Conservation (phyloP, 2,329 filamentous ascomycete species). For the Cercospora berteroae region DNA sequence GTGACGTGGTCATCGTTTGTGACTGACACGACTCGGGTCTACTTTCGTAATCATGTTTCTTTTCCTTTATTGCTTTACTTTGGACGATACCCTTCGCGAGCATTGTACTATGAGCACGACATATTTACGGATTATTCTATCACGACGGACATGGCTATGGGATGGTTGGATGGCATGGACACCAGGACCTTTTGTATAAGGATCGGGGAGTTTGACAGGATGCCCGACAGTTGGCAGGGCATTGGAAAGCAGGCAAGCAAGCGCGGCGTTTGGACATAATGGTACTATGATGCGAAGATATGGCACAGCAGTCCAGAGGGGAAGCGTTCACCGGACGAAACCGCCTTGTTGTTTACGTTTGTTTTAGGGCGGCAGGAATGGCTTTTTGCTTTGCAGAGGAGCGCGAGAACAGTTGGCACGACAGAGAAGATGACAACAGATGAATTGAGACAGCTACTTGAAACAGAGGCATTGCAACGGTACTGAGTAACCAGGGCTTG, state of each 20-base stretch:
- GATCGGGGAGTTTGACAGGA: neutral
- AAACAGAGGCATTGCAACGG: neutral
- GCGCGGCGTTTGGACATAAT: constrained; percentile 8
- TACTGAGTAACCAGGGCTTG: neutral
- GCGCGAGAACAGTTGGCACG: neutral
- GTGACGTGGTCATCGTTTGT: constrained; percentile 12
- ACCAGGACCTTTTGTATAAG: neutral
- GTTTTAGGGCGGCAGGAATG: neutral
- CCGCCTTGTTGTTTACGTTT: neutral
- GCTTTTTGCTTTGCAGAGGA: neutral
- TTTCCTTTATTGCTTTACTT: constrained; percentile 2
- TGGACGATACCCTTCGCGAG: constrained; percentile 28
- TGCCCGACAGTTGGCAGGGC: neutral
- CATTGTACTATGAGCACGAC: constrained; percentile 22
- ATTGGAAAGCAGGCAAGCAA: neutral
- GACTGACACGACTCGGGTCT: neutral
- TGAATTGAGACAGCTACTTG: neutral
- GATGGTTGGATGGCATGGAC: neutral
- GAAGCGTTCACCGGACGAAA: neutral
- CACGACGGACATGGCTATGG: constrained; percentile 15
- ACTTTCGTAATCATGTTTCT: neutral
- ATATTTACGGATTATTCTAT: constrained; percentile 15
- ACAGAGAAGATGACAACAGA: neutral
- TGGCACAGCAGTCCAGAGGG: constrained; percentile 3
- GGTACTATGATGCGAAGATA: neutral